Conservation (phyloP, 768 basidiomycete genomes). For the Galerina marginata region DNA sequence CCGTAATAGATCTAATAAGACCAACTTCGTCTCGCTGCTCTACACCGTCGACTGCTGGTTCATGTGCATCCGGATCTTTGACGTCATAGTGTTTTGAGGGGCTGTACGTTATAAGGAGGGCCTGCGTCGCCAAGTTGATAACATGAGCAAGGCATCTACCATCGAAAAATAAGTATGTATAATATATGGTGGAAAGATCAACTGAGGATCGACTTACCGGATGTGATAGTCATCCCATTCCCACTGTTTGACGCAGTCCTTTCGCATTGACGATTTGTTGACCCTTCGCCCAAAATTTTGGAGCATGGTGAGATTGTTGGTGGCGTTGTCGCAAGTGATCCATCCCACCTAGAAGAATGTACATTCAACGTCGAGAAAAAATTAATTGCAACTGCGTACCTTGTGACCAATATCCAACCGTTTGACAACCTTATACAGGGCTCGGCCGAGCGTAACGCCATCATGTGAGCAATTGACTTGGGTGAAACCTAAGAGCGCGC, state of each 20-base stretch:
- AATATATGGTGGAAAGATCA: background rate
- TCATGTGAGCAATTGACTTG: slow-evolving; percentile 43
- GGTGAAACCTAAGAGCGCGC: slow-evolving; percentile 39
- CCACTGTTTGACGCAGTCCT: background rate
- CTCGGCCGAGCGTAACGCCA: slow-evolving; percentile 24
- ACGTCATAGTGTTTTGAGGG: background rate
- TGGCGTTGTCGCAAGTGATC: slow-evolving; percentile 18
- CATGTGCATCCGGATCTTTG: background rate
- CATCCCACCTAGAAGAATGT: slow-evolving; percentile 9
- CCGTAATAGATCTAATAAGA: too few species aligned
- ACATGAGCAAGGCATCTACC: slow-evolving; percentile 1
- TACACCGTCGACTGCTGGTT: background rate
- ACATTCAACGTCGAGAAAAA: background rate
- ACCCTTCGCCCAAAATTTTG: slow-evolving; percentile 10
- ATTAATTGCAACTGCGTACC: background rate
- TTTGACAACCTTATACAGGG: slow-evolving; percentile 8
- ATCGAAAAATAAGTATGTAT: background rate
- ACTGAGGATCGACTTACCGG: too few species aligned
- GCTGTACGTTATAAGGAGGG: background rate
- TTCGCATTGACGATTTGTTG: background rate
- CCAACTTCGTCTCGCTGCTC: slow-evolving; percentile 1
- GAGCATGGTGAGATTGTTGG: slow-evolving; percentile 15
- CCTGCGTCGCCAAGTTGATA: background rate
- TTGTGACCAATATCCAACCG: slow-evolving; percentile 10
- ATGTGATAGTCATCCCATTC: background rate